phyloP scores from a whole-genome alignment of 2,329 filamentous ascomycete genomes.

The Diaporthe citrichinensis region DNA sequence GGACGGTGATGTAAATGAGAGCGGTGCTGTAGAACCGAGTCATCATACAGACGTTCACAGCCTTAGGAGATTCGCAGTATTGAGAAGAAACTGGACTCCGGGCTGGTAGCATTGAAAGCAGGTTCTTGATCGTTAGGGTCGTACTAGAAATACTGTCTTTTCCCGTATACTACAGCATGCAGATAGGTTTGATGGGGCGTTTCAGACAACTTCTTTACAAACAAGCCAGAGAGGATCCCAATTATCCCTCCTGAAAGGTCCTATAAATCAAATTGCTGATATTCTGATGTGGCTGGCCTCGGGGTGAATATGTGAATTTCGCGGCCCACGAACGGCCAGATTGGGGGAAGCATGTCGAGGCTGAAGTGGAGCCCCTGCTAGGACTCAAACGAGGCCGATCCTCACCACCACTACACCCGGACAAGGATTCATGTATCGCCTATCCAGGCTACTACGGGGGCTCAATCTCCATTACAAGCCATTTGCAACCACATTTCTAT shows the following conservation, averaged over 20 bases:
- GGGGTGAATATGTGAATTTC: background rate
- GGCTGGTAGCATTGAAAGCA: constrained; percentile 10
- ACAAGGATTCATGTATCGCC: constrained; percentile 27
- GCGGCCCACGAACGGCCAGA: background rate
- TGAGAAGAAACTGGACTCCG: background rate
- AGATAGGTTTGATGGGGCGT: background rate
- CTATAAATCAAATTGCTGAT: background rate
- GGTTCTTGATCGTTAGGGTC: background rate
- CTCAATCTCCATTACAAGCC: background rate
- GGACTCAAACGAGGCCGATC: background rate
- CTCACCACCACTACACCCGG: background rate
- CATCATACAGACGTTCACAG: background rate
- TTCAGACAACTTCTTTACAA: background rate
- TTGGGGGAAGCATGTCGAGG: constrained; percentile 9
- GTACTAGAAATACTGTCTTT: background rate
- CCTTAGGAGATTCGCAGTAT: background rate
- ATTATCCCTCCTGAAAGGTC: no score
- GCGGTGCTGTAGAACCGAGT: background rate
- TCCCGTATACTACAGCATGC: background rate
- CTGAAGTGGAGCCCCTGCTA: constrained; percentile 15
- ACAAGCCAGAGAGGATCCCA: no score
- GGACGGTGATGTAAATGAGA: constrained; percentile 1
- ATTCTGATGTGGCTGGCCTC: background rate
- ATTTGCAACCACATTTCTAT: background rate
- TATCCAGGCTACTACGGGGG: background rate